Conservation (phyloP, 306 rosid genomes). For the Vigna mungo region DNA sequence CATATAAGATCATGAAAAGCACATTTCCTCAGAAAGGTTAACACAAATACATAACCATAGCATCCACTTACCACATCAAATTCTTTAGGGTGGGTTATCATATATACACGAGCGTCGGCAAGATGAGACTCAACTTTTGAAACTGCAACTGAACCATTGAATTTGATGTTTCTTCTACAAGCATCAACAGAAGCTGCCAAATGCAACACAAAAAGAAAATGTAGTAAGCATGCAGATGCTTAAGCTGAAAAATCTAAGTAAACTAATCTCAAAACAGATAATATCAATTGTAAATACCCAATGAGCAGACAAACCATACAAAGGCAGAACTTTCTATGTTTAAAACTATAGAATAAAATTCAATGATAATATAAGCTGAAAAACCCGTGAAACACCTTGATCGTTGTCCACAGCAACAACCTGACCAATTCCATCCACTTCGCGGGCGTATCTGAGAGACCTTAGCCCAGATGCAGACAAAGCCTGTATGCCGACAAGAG, state of each 20-base stretch:
- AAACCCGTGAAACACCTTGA: conserved; percentile 60
- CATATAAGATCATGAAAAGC: conserved; percentile 23
- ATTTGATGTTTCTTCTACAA: conserved; percentile 94
- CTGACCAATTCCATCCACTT: conserved; percentile 88
- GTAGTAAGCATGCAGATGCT: conserved; percentile 30
- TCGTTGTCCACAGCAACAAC: conserved; percentile 98
- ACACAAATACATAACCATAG: conserved; percentile 24
- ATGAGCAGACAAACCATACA: conserved; percentile 24
- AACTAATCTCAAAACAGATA: conserved; percentile 12
- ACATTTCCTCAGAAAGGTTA: conserved; percentile 4
- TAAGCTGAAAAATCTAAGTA: conserved; percentile 35
- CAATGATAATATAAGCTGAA: conserved; percentile 14
- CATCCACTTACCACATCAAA: conserved; percentile 83
- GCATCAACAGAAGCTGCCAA: conserved; percentile 87
- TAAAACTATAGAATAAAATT: conserved; percentile 10
- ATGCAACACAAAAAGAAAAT: conserved; percentile 34
- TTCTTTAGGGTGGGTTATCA: conserved; percentile 93
- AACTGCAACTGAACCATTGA: conserved; percentile 89
- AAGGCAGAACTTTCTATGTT: conserved; percentile 10
- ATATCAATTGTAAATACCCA: background rate
- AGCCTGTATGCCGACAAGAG: conserved; percentile 61
- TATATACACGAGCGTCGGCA: conserved; percentile 94
- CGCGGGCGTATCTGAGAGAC: conserved; percentile 95
- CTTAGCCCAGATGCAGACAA: conserved; percentile 97
- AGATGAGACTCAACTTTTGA: conserved; percentile 94